Evolutionary conservation across 1,284 basidiomycete genomes (phyloP).

Genomic region (Papiliotrema terrestris): DNA sequence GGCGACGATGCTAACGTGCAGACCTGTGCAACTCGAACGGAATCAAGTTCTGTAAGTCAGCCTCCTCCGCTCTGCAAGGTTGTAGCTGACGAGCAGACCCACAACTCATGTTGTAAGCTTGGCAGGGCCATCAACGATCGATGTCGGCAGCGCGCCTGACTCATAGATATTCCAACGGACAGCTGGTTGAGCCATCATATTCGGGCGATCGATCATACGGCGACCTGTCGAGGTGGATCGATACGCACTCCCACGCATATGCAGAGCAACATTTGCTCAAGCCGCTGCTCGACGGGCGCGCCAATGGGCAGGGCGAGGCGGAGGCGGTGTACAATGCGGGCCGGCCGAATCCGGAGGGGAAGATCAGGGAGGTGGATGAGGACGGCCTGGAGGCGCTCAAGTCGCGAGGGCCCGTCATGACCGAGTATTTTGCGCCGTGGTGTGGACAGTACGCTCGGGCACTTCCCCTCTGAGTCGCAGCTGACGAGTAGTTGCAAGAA

Average conservation of each 20-base stretch:
- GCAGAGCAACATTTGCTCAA: slow-evolving; percentile 32
- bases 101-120: slow-evolving; percentile 64
- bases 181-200: slow-evolving; percentile 58
- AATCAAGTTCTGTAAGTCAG: slow-evolving; percentile 58
- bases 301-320: neutral
- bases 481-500: slow-evolving; percentile 64
- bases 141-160: neutral
- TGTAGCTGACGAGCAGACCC: slow-evolving; percentile 54
- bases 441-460: slow-evolving; percentile 63
- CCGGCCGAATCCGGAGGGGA: slow-evolving; percentile 60
- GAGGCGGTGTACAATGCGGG: slow-evolving; percentile 14
- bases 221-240: slow-evolving; percentile 56
- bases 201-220: slow-evolving; percentile 55
- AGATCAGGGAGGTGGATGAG: slow-evolving; percentile 58
- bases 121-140: too few relatives aligned
- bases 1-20: slow-evolving; percentile 36
- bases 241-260: slow-evolving; percentile 46
- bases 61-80: neutral
- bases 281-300: slow-evolving; percentile 2
- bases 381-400: slow-evolving; percentile 57
- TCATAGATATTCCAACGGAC: slow-evolving; percentile 57
- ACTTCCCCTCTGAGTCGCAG: slow-evolving; percentile 2
- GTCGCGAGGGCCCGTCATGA: slow-evolving; percentile 64
- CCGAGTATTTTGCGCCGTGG: slow-evolving; percentile 93
- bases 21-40: slow-evolving; percentile 72